Evolutionary conservation across 1,284 basidiomycete species (phyloP), one percentile per base, ranked within the genome.

Genomic region (Rhodofomes roseus): DNA sequence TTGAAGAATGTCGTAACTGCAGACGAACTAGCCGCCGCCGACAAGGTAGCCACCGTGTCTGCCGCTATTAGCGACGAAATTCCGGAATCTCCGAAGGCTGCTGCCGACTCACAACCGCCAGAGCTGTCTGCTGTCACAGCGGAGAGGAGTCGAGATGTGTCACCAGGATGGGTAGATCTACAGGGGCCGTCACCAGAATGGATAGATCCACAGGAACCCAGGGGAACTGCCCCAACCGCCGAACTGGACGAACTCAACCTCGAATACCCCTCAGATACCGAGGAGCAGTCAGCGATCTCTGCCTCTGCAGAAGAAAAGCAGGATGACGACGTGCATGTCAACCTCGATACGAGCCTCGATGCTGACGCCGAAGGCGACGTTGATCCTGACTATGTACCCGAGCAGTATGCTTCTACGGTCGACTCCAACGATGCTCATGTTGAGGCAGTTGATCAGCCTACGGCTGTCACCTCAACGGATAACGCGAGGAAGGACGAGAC

Each of bases 331-430:
- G 31, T 34, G 31, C 29, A 20, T 37, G 20, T 34, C 16, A n/a
- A 34, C 12, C 20, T 31, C n/a, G 61, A 40, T 34, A 34, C 31
- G 16, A 52, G 31, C 31, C 18, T 36, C 31, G 65, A 66, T 16
- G 54, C 54, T 12, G 66, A 66, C 14, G 59, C 54, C 9, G 55
- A 61, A 23, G 60, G 54, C 16, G 57, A 59, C 23, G 52, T 71
- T 16, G 76, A 76, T 58, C 71, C 71, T 8, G 75, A 77, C 16
- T 71, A 71, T 41, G 54, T 50, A 0, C 46, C 55, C 8, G 41
- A 56, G 7, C 55, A 51, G n/a, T 46, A 52, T 3, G 55, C 60
- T 7, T 36, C n/a, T 22, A 43, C 25, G 9, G 59, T 60, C 3
- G 54, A 40, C 29, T 51, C 51, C 5, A 34, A 58, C 7, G 27